These are phyloP conservation scores for Elasticomyces elasticus DNA, from an alignment of 495 filamentous ascomycete genomes.

Conservation along the genomic window DNA sequence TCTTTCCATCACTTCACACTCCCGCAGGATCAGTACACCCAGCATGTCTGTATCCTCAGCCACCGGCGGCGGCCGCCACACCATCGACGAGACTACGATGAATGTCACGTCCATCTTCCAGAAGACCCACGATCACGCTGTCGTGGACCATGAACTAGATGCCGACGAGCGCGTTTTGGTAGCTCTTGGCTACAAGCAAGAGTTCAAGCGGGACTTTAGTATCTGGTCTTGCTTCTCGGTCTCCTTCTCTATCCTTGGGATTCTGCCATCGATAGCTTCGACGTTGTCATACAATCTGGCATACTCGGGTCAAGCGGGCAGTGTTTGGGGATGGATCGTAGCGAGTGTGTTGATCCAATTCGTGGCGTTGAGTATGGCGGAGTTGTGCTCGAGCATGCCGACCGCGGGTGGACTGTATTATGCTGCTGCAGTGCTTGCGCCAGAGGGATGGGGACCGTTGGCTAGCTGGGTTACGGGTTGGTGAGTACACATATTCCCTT, in stretches of 20 bases:
- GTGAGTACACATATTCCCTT: neutral
- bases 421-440: slow-evolving; percentile 7
- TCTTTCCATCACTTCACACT: neutral
- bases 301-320: slow-evolving; percentile 9
- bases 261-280: slow-evolving; percentile 4
- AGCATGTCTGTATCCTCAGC: slow-evolving; percentile 1
- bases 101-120: slow-evolving; percentile 7
- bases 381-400: slow-evolving; percentile 9
- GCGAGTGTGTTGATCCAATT: slow-evolving; percentile 11
- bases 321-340: slow-evolving; percentile 13
- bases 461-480: slow-evolving; percentile 7
- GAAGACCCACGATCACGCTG: slow-evolving; percentile 4
- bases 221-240: slow-evolving; percentile 15
- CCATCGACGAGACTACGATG: slow-evolving; percentile 3
- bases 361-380: slow-evolving; percentile 13
- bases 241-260: slow-evolving; percentile 11
- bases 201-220: slow-evolving; percentile 14
- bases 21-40: neutral
- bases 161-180: slow-evolving; percentile 7
- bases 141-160: slow-evolving; percentile 7
- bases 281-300: slow-evolving; percentile 11
- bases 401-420: slow-evolving; percentile 12
- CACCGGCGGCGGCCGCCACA: neutral
- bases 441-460: slow-evolving; percentile 9
- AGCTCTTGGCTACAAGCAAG: slow-evolving; percentile 11